Base-by-base conservation (phyloP, 2,329 filamentous ascomycete species). In the Beauveria sp. region DNA sequence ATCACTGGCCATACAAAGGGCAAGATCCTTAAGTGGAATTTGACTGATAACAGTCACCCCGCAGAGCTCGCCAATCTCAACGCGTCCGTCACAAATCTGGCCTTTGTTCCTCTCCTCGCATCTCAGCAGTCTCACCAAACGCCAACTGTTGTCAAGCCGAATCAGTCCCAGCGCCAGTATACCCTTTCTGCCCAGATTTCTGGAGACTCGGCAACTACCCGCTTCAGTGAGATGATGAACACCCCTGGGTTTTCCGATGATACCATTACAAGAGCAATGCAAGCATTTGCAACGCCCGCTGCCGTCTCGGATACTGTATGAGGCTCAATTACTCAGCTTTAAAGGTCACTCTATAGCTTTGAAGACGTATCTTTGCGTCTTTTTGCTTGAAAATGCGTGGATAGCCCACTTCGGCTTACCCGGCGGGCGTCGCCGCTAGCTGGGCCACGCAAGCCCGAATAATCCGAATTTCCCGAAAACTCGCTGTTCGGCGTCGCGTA, bases 1-100 rank as follows among this genome's bases (percentile, higher is more conserved):
- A 74, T 96, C 28, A 92, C 92, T 3, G 93, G 93, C 6, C 93
- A 98, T 70, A 78, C 83, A 20, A 89, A 83, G 67, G 93, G 93
- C 56, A 90, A 89, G 69, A 81, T 97, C 46, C 77, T 91, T 38
- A 81, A 83, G 59, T 98, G 93, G 93, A 90, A 91, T 70, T 81
- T 93, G 28, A 85, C 86, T 43, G 86, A 87, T 66, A 84, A 85
- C 63, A 85, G 84, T 63, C 88, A 89, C 64, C 81, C 84, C 1
- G 83, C 86, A 3, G 85, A 87, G 58, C 70, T 93, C 52, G 80
- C 84, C 2, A 89, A 88, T 62, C 81, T 96, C 62, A 91, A 91
- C 59, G 89, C 91, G 3, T 86, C 91, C 20, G 86, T 96, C 40
- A 95, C 90, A 12, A 96, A 96, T 67, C 70, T 98, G 26, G 71